Conservation (phyloP, 306 rosid species). For the Alnus rubra region DNA sequence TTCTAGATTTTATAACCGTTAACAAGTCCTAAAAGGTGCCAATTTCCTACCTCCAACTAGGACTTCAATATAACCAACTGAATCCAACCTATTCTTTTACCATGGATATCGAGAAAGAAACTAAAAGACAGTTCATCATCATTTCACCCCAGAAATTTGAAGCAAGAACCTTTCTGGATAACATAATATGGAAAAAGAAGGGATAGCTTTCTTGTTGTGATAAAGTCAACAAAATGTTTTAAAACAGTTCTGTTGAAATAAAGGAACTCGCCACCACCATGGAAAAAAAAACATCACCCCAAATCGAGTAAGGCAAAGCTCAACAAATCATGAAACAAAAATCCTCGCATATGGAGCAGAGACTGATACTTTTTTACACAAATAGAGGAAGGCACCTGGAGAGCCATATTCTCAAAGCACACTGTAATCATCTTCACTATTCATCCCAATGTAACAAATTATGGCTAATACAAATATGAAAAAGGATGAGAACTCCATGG, state of each 20-base stretch:
- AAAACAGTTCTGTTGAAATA: background rate
- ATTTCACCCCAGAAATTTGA: background rate
- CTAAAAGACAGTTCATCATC: background rate
- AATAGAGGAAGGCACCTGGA: conserved; percentile 12
- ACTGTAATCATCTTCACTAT: conserved; percentile 51
- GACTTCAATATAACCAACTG: background rate
- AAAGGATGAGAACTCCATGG: conserved; percentile 79
- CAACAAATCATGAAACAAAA: background rate
- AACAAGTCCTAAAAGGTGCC: too few relatives aligned
- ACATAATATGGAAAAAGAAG: background rate
- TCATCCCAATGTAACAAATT: conserved; percentile 56
- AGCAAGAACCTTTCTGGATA: background rate
- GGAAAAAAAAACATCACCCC: background rate
- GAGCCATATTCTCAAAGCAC: conserved; percentile 39
- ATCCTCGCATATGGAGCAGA: background rate
- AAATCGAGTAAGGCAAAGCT: conserved; percentile 4
- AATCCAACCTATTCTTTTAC: background rate
- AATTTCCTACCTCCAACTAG: too few relatives aligned
- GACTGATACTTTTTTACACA: conserved; percentile 34
- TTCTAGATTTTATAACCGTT: too few relatives aligned
- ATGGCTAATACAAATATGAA: conserved; percentile 61
- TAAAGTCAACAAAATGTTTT: background rate
- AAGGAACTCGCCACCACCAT: background rate
- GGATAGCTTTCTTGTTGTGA: background rate
- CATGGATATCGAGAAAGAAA: background rate